phyloP scores from a whole-genome alignment of 1,284 basidiomycete genomes.

The Rhodotorula sp. region DNA sequence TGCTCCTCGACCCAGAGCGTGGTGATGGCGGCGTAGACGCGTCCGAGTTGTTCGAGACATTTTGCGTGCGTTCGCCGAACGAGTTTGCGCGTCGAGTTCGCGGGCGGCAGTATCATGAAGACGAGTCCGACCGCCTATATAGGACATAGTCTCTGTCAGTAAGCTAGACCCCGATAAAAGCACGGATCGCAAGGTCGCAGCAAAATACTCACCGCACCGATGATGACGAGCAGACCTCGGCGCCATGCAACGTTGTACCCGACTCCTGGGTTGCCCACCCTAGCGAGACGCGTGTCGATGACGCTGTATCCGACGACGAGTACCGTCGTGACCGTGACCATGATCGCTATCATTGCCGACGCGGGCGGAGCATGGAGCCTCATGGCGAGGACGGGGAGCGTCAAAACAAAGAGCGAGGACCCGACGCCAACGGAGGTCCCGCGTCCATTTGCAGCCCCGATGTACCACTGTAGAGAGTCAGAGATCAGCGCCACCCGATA shows the following conservation, averaged over 20 bases:
- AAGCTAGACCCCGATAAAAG: rapidly evolving
- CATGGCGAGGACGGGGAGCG: conserved; percentile 59
- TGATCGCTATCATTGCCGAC: conserved; percentile 49
- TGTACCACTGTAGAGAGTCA: conserved; percentile 54
- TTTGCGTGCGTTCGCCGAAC: conserved; percentile 33
- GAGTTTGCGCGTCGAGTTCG: conserved; percentile 15
- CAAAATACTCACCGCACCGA: conserved; percentile 18
- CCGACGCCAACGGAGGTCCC: conserved; percentile 63
- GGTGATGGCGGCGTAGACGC: conserved; percentile 24
- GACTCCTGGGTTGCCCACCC: conserved; percentile 34
- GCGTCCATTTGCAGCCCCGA: conserved; percentile 56
- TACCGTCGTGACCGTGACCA: conserved; percentile 48
- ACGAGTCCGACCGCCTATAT: conserved; percentile 4
- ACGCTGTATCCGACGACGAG: conserved; percentile 41
- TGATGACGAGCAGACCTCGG: conserved; percentile 31
- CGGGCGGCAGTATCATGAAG: conserved; percentile 9
- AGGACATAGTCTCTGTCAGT: neutral
- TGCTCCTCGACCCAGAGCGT: conserved; percentile 28
- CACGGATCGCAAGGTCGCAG: neutral
- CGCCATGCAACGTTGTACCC: conserved; percentile 42
- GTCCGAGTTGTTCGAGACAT: conserved; percentile 29
- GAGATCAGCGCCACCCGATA: no score
- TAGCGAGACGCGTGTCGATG: conserved; percentile 35
- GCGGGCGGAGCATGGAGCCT: conserved; percentile 57
- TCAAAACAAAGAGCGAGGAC: conserved; percentile 57